Evolutionary conservation across 306 rosid genomes (phyloP).

Genomic region (Lathyrus tuberosus): DNA sequence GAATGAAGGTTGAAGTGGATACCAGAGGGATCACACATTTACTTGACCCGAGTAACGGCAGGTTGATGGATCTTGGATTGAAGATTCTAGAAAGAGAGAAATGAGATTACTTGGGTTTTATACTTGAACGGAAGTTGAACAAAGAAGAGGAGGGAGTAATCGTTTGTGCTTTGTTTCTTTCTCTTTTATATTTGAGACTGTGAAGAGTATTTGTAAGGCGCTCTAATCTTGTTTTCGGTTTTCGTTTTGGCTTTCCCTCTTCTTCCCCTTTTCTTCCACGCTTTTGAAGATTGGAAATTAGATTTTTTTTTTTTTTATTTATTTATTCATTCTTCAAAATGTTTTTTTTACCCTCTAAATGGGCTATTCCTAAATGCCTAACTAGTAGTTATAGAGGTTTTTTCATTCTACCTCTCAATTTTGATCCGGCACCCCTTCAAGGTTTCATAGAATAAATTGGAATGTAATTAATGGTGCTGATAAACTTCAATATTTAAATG

Average conservation of each 20-base stretch:
- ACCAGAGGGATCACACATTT: conserved; percentile 92
- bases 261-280: too few relatives aligned
- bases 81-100: conserved; percentile 20
- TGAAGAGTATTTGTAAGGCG: conserved; percentile 28
- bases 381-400: too few relatives aligned
- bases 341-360: too few relatives aligned
- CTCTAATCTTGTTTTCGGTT: not conserved
- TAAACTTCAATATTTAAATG: too few relatives aligned
- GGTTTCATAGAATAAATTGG: too few relatives aligned
- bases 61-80: conserved; percentile 72
- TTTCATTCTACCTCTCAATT: too few relatives aligned
- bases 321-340: too few relatives aligned
- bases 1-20: conserved; percentile 2
- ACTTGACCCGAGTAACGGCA: conserved; percentile 66
- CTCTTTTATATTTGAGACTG: not conserved
- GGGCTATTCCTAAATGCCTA: not conserved
- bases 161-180: conserved; percentile 36
- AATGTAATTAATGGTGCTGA: too few relatives aligned
- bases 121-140: conserved; percentile 43
- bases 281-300: too few relatives aligned
- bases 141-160: conserved; percentile 34
- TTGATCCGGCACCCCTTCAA: too few relatives aligned
- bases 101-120: conserved; percentile 82
- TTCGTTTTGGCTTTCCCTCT: too few relatives aligned
- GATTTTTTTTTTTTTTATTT: too few relatives aligned